phyloP scores from a whole-genome alignment of 1,139 yeast species.

The Pneumocystis oryctolagi region DNA sequence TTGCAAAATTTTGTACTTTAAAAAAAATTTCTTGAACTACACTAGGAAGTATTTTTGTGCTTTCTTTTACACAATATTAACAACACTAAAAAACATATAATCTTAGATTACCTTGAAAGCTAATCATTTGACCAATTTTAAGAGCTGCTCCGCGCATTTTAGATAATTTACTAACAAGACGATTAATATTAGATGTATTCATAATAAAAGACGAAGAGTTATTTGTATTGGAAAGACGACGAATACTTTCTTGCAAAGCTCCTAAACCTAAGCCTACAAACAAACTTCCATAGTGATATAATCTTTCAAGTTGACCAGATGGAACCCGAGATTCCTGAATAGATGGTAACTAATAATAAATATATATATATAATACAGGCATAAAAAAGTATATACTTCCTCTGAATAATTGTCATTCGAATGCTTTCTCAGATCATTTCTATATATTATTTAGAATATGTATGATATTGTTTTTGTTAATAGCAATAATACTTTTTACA shows the following conservation, averaged over 20 bases:
- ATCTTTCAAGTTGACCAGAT: conserved; percentile 64
- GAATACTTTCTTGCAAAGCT: conserved; percentile 64
- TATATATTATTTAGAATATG: too few relatives aligned
- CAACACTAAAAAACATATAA: background rate
- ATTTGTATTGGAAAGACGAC: conserved; percentile 35
- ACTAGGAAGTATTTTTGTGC: conserved; percentile 58
- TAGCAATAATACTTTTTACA: too few relatives aligned
- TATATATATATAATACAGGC: too few relatives aligned
- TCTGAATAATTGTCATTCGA: too few relatives aligned
- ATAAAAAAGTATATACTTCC: background rate
- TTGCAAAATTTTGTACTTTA: conserved; percentile 84
- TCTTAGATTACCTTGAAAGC: conserved; percentile 56
- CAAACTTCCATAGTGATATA: conserved; percentile 81
- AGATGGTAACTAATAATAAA: background rate
- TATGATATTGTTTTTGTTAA: too few relatives aligned
- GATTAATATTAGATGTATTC: conserved; percentile 69
- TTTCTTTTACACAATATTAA: conserved; percentile 2
- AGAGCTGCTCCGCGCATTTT: conserved; percentile 98
- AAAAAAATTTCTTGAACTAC: conserved; percentile 70
- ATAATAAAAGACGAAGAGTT: conserved; percentile 45
- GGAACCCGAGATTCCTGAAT: conserved; percentile 53
- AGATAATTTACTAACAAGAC: conserved; percentile 46
- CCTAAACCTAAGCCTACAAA: conserved; percentile 89
- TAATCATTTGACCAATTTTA: conserved; percentile 86
- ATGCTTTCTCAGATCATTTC: too few relatives aligned